Evolutionary conservation across 495 filamentous ascomycete genomes (phyloP).

Genomic region (Podospora comata): DNA sequence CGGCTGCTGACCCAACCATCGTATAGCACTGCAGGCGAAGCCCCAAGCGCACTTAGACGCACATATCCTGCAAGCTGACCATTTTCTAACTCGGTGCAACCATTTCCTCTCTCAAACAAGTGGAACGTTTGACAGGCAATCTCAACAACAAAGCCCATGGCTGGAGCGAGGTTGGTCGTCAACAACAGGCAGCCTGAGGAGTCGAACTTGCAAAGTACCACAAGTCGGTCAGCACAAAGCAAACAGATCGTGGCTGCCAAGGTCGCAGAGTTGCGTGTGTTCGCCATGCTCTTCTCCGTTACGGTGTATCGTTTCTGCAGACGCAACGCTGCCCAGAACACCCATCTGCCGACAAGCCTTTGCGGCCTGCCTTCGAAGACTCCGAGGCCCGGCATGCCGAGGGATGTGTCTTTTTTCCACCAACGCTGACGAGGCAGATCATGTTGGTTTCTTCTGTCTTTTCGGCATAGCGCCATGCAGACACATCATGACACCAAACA

Average conservation of each 20-base stretch:
- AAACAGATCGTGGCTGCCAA: not conserved
- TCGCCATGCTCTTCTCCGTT: not conserved
- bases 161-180: not conserved
- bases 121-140: not conserved
- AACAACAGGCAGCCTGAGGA: not conserved
- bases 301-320: not conserved
- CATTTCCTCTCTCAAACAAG: not conserved
- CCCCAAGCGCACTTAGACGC: slow-evolving; percentile 16
- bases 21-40: not conserved
- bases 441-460: not conserved
- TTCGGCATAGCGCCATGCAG: slow-evolving; percentile 10
- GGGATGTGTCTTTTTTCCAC: not conserved
- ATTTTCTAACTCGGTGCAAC: slow-evolving; percentile 2
- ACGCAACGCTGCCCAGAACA: not conserved
- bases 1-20: slow-evolving; percentile 22
- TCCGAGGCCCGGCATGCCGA: not conserved
- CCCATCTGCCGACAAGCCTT: not conserved
- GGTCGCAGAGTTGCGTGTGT: not conserved
- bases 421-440: not conserved
- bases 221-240: not conserved
- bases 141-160: not conserved
- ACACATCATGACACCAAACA: slow-evolving; percentile 10
- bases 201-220: not conserved
- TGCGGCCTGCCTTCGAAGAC: not conserved
- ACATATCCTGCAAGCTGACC: slow-evolving; percentile 17